Conservation (phyloP, 768 basidiomycete species). For the Lactarius trivialis region DNA sequence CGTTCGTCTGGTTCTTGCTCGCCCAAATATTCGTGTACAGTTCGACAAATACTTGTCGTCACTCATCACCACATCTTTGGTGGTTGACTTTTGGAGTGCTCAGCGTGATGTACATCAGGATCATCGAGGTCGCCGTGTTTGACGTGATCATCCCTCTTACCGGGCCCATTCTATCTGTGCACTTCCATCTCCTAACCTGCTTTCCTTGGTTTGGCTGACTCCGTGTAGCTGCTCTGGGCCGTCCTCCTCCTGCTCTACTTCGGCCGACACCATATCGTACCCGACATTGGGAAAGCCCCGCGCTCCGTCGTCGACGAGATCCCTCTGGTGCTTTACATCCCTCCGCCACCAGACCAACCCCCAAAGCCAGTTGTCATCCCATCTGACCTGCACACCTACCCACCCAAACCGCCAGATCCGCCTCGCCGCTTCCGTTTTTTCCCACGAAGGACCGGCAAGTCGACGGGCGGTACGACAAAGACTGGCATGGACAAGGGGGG, state of each 20-base stretch:
- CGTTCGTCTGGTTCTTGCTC: constrained; percentile 76
- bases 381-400: constrained; percentile 45
- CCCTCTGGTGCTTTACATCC: constrained; percentile 81
- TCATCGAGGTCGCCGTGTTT: constrained; percentile 62
- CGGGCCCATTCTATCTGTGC: constrained; percentile 71
- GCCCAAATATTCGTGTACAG: constrained; percentile 78
- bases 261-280: constrained; percentile 72
- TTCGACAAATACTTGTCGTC: constrained; percentile 67
- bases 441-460: background rate
- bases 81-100: constrained; percentile 80
- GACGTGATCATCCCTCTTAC: constrained; percentile 73
- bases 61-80: constrained; percentile 75
- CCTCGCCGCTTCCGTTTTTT: constrained; percentile 50
- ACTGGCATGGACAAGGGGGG: constrained; percentile 21
- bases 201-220: background rate
- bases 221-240: constrained; percentile 62
- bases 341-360: constrained; percentile 52
- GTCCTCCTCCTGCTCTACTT: constrained; percentile 71
- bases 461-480: constrained; percentile 14
- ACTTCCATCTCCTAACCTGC: constrained; percentile 25
- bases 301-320: constrained; percentile 69
- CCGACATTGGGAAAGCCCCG: constrained; percentile 70
- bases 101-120: constrained; percentile 71
- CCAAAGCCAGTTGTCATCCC: constrained; percentile 19
- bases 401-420: constrained; percentile 42